Evolutionary conservation across 306 rosid genomes (phyloP), one percentile per base, ranked within the genome.

Genomic region (Pyrus pyrifolia): DNA sequence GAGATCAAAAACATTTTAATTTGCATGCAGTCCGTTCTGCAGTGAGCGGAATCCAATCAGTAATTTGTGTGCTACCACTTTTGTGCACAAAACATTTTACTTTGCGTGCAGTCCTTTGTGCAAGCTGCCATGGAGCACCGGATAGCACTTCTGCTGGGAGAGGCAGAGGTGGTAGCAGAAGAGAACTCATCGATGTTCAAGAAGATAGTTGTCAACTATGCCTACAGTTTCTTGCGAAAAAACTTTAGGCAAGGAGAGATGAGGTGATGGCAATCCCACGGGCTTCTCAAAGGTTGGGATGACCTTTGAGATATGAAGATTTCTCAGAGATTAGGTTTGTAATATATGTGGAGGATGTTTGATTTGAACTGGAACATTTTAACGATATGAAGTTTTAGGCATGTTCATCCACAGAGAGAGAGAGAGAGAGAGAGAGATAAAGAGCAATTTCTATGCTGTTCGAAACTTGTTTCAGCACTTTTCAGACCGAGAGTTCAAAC

Each of bases 271-370:
- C 87, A 4, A 83, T 91, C 38, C 93, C 90, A 0, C 85, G 67
- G 4, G 83, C 93, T 91, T 88, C 85, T 91, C 64, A 89, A 83
- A 83, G 83, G 90, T 91, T 75, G 83, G 89, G 74, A 83, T 86
- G 89, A 86, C 89, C 12, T 86, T 80, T 18, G 89, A 85, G 71
- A 82, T 82, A 33, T 33, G 35, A 33, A 33, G 35, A 33, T 33
- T 33, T 33, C 35, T 33, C 35, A 33, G 35, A 33, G 35, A 33
- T 33, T 33, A 33, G 35, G 35, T 33, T 33, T 33, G 35, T 33
- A 33, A 33, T 33, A 33, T 33, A 33, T 5, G 35, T 33, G 35
- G 35, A 33, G 35, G 35, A 33, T 33, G 35, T 33, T 33, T 33
- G 35, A 33, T 5, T 5, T 33, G 35, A 33, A 33, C 35, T 5